phyloP scores from a whole-genome alignment of 1,284 basidiomycete genomes.

The Ustilago shanxiensis region DNA sequence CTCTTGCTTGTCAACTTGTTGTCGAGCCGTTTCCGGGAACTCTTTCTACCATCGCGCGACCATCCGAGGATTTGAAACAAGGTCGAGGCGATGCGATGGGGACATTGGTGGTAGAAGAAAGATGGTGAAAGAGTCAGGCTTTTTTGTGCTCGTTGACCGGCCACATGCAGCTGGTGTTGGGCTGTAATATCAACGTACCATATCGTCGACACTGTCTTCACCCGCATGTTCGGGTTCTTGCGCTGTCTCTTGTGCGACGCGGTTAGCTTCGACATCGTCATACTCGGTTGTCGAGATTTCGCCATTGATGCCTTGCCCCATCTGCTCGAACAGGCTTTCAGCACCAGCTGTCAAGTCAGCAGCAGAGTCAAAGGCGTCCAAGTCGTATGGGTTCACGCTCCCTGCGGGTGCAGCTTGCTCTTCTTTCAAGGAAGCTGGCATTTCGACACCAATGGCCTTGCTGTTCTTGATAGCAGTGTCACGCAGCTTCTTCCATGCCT shows the following conservation, averaged over 20 bases:
- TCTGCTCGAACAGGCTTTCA: conserved; percentile 41
- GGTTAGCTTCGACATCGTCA: conserved; percentile 59
- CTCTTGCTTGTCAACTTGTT: conserved; percentile 49
- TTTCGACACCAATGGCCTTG: conserved; percentile 53
- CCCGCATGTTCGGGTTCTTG: conserved; percentile 23
- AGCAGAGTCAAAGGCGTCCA: conserved; percentile 51
- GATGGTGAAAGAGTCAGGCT: not conserved
- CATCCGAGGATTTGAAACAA: too few relatives aligned
- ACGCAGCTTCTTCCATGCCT: conserved; percentile 64
- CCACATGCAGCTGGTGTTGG: not conserved
- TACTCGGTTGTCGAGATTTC: conserved; percentile 63
- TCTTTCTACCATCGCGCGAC: conserved; percentile 39
- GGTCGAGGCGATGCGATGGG: too few relatives aligned
- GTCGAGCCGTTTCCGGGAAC: conserved; percentile 56
- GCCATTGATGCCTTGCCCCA: conserved; percentile 49
- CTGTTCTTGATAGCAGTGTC: conserved; percentile 64
- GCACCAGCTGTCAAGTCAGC: conserved; percentile 48
- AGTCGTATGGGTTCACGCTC: conserved; percentile 50
- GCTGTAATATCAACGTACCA: conserved; percentile 41
- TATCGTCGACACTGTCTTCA: conserved; percentile 55
- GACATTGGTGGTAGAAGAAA: not conserved
- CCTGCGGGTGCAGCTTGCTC: conserved; percentile 59
- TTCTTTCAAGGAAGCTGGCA: conserved; percentile 57
- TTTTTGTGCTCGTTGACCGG: not conserved
- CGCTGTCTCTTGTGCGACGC: conserved; percentile 35